A percentile compares a stretch with the other conserved stretches of the same genome.
Evolutionary conservation across 192 early-diverging fungal species (phyloP).

Genomic region (Radiomyces spectabilis): DNA sequence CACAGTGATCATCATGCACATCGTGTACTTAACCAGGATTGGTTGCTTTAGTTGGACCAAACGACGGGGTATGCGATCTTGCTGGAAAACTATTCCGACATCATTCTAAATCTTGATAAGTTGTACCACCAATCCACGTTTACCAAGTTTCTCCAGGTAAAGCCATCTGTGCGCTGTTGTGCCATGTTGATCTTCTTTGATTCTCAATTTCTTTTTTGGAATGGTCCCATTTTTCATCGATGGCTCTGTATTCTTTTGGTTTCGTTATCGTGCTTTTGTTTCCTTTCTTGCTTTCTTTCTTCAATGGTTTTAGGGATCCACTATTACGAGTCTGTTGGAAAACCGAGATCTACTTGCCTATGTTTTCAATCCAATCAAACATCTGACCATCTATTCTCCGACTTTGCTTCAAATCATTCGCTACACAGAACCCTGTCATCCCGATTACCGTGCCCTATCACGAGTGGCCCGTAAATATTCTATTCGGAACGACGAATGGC

Average conservation of each 20-base stretch:
- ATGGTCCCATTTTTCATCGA: too few relatives aligned
- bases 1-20: too few relatives aligned
- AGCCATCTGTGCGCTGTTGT: too few relatives aligned
- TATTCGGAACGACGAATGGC: not conserved
- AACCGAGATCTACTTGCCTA: conserved; percentile 1
- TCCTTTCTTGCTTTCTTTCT: not conserved
- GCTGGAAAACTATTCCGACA: not conserved
- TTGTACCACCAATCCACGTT: not conserved
- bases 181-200: too few relatives aligned
- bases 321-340: not conserved
- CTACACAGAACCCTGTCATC: conserved; percentile 12
- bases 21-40: too few relatives aligned
- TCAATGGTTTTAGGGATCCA: too few relatives aligned
- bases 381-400: not conserved
- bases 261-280: not conserved
- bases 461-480: not conserved
- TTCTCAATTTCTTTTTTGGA: too few relatives aligned
- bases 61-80: not conserved
- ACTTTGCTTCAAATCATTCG: not conserved
- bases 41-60: not conserved
- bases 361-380: not conserved
- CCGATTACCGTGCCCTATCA: conserved; percentile 6
- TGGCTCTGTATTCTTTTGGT: too few relatives aligned
- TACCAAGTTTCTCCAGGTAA: not conserved
- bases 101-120: not conserved